Base-by-base conservation (phyloP, 2,329 filamentous ascomycete genomes). In the Cladosporium sp. region DNA sequence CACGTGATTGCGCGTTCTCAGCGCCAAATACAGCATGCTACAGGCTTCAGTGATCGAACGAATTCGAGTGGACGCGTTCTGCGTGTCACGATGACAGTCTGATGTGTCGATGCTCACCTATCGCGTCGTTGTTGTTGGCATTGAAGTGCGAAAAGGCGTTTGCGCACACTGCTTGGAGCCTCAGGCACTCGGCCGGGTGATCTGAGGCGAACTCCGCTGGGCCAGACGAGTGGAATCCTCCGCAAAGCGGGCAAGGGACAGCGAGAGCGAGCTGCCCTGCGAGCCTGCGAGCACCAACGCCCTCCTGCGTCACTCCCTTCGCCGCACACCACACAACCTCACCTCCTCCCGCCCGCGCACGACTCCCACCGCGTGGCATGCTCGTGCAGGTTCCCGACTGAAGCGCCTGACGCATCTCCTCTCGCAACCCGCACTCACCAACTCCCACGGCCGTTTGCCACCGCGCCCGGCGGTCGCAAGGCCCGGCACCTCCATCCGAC, bases 351-450 rank as follows among this genome's bases (percentile, higher is more conserved):
- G 40, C 32, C 42, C 31, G 42, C 40, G 41, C 34, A n/a, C 14
- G 14, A 10, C 13, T n/a, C 13, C 18, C 13, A 13, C 16, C 48
- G 8, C 31, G 28, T 18, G 38, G 48, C 35, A 50, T 50, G 48
- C 48, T 50, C 40, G 31, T 19, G 18, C 48, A 42, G 11, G 48
- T 40, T 22, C 48, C 48, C 16, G 48, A 50, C 18, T 50, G 48
- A 50, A 41, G 48, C 48, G 48, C 48, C 48, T 40, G 48, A 43
- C 48, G 48, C 48, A 50, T 43, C 18, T 19, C 8, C 14, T 43
- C 40, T 11, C 32, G 33, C 28, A 19, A 46, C 22, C 42, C 10
- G 11, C 22, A 32, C 3, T 4, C 41, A 43, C 10, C 11, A 11
- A 43, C 22, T 10, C 10, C 18, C 46, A 31, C 14, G 22, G 22